Conservation (phyloP, 257 asterid genomes). For the Lycium ferocissimum region DNA sequence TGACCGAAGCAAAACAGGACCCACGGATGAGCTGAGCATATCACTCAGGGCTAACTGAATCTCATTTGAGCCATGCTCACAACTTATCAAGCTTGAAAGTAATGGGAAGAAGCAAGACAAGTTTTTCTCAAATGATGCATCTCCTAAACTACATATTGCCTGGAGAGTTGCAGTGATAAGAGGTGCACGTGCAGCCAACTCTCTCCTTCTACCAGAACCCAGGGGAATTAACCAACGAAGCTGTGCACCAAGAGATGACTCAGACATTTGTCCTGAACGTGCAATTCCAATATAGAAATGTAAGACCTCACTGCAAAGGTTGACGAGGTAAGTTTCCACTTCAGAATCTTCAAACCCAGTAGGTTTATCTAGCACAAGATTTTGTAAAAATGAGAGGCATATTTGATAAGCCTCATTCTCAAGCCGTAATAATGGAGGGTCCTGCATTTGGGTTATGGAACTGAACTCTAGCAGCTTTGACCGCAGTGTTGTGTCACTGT, state of each 20-base stretch:
- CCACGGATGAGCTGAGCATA: conserved; percentile 82
- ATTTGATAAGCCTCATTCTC: conserved; percentile 97
- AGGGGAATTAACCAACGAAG: conserved; percentile 78
- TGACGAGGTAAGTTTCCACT: conserved; percentile 80
- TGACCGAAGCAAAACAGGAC: conserved; percentile 82
- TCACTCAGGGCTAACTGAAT: conserved; percentile 88
- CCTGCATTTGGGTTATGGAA: conserved; percentile 93
- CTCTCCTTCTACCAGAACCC: conserved; percentile 89
- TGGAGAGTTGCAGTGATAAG: conserved; percentile 81
- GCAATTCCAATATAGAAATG: conserved; percentile 77
- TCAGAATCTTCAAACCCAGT: conserved; percentile 60
- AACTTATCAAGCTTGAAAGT: conserved; percentile 80
- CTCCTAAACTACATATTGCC: conserved; percentile 82
- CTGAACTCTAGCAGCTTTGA: conserved; percentile 80
- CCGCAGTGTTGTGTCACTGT: conserved; percentile 63
- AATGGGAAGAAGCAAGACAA: conserved; percentile 75
- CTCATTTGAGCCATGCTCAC: conserved; percentile 97
- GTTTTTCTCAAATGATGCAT: conserved; percentile 78
- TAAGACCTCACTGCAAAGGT: conserved; percentile 84
- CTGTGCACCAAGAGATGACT: conserved; percentile 48
- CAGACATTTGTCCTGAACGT: conserved; percentile 46
- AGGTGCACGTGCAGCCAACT: conserved; percentile 95
- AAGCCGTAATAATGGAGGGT: conserved; percentile 96
- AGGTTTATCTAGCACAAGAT: conserved; percentile 70
- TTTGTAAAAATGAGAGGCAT: conserved; percentile 84